Evolutionary conservation across 2,329 filamentous ascomycete species (phyloP), one percentile per base, ranked within the genome.

Genomic region (Calonectria hongkongensis): DNA sequence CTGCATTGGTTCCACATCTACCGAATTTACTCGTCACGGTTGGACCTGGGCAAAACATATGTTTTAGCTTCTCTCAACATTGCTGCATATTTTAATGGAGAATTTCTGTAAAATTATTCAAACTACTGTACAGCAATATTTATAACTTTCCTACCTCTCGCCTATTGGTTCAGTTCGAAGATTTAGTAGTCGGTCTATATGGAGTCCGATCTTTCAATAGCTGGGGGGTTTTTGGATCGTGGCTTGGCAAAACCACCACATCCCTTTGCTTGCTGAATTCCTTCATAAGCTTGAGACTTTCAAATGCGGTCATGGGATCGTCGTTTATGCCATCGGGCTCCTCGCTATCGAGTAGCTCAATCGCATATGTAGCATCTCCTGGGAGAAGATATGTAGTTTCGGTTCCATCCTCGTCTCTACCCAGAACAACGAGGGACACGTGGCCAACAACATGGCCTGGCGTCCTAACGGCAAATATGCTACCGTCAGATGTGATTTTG

Each of bases 321-420:
- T 71, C 56, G 15, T 71, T 71, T 13, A 71, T 48, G 1, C 69
- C 69, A 41, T 68, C 69, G 6, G 69, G 69, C n/a, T 63, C 69
- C 28, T 71, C 69, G 5, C 15, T 68, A 7, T 71, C 69, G 27
- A 71, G 21, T 27, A 68, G 39, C 3, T 68, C 54, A 2, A 71
- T 13, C 3, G 51, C 64, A 16, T 71, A 71, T 2, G 69, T 71
- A 4, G 69, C 69, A 41, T 71, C 69, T 21, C 45, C 69, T 1
- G 64, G 30, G 3, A 68, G n/a, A 1, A 71, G 45, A 51, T 71
- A 71, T 1, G 69, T 71, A 4, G 69, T 71, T 16, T 16, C 21
- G 1, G 39, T 60, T 5, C 33, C 68, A 15, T 70, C 50, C 5
- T 66, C 50, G 8, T 68, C 47, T 2, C 21, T 50, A 4, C 54